Evolutionary conservation across 306 rosid species (phyloP).

Genomic region (Benincasa hispida): DNA sequence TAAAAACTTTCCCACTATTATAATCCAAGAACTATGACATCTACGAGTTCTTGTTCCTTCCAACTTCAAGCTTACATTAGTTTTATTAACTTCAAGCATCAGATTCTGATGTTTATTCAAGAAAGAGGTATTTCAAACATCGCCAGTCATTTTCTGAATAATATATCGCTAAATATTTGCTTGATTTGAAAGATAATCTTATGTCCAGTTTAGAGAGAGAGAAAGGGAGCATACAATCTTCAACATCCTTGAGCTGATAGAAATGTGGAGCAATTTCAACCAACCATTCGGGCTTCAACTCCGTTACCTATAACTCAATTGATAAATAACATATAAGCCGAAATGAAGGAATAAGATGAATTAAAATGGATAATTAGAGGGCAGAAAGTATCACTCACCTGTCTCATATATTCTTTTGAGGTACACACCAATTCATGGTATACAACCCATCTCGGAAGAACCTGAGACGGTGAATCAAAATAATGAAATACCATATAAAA

Average conservation of each 20-base stretch:
- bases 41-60: background rate
- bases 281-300: constrained; percentile 84
- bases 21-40: background rate
- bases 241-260: constrained; percentile 89
- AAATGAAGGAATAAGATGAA: background rate
- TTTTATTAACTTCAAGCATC: background rate
- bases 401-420: constrained; percentile 92
- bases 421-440: constrained; percentile 93
- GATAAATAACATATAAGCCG: constrained; percentile 2
- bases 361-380: background rate
- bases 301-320: constrained; percentile 49
- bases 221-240: constrained; percentile 56
- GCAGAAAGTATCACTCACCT: constrained; percentile 40
- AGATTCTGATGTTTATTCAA: too few relatives aligned
- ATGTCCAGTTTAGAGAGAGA: constrained; percentile 11
- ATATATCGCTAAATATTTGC: background rate
- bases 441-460: constrained; percentile 87
- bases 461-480: constrained; percentile 19
- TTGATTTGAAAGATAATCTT: background rate
- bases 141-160: background rate
- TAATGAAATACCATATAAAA: background rate
- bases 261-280: constrained; percentile 94
- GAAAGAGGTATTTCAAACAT: background rate
- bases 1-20: background rate
- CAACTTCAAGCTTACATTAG: background rate